A percentile compares a stretch with the other conserved stretches of the same genome.
Conservation (phyloP, 2,329 filamentous ascomycete species). For the Pseudocercospora crystallina region DNA sequence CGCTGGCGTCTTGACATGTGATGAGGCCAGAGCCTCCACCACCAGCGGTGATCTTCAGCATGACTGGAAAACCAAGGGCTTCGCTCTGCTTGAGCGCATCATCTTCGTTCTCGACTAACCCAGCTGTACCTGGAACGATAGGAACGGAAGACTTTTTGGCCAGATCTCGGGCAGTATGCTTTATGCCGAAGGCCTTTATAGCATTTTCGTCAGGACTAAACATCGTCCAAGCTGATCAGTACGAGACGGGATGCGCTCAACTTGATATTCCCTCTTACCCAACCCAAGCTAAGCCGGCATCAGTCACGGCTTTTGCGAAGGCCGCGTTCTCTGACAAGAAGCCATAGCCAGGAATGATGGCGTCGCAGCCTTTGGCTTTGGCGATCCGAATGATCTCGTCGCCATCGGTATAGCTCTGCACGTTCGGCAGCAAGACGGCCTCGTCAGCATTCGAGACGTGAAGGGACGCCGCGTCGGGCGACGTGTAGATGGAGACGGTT, state of each 20-base stretch:
- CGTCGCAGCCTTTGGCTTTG: slow-evolving; percentile 50
- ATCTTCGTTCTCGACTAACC: slow-evolving; percentile 49
- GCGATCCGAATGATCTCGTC: slow-evolving; percentile 54
- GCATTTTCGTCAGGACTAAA: slow-evolving; percentile 16
- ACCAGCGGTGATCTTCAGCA: slow-evolving; percentile 56
- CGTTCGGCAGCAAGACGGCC: slow-evolving; percentile 51
- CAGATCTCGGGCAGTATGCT: slow-evolving; percentile 57
- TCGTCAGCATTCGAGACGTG: slow-evolving; percentile 57
- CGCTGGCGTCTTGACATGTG: slow-evolving; percentile 66
- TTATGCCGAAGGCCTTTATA: slow-evolving; percentile 54
- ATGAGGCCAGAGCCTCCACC: slow-evolving; percentile 85
- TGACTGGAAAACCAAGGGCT: slow-evolving; percentile 52
- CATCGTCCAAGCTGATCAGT: neutral
- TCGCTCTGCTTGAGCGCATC: slow-evolving; percentile 48
- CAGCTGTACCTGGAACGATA: slow-evolving; percentile 55
- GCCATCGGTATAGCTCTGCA: slow-evolving; percentile 52
- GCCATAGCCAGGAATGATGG: slow-evolving; percentile 67
- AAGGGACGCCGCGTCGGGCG: slow-evolving; percentile 54
- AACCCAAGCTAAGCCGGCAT: slow-evolving; percentile 59
- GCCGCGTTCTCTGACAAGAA: slow-evolving; percentile 64
- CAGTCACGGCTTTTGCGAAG: slow-evolving; percentile 56
- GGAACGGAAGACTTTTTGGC: slow-evolving; percentile 55
- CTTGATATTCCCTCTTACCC: slow-evolving; percentile 57
- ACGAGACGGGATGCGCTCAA: neutral
- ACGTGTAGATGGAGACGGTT: slow-evolving; percentile 60